Base-by-base conservation (phyloP, 2,329 filamentous ascomycete genomes). In the Hymenoscyphus salicellus region DNA sequence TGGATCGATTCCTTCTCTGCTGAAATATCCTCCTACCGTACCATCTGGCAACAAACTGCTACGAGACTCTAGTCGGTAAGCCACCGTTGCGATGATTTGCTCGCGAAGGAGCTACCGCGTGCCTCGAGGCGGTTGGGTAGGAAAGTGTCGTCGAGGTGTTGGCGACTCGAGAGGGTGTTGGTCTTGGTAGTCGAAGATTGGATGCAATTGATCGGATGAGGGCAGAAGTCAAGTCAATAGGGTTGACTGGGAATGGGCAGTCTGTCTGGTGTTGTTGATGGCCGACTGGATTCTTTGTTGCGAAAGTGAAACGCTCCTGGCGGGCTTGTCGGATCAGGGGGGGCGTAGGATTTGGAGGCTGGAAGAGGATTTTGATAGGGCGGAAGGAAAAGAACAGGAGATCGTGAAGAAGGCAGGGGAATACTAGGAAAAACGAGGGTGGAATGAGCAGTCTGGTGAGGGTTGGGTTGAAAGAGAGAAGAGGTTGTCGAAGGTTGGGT, bases 11-110 rank as follows among this genome's bases (percentile, higher is more conserved):
- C 73, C 73, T 69, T 75, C 71, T 64, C 74, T 71, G 65, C 70
- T 66, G 52, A 73, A 71, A 64, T 74, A 75, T 52, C 73, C 73
- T 73, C 76, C 73, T 77, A 74, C 62, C 75, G 76, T 75, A 52
- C 72, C 69, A 41, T 71, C 72, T 67, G 74, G 75, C 71, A 82
- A 74, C 60, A 81, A 77, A 60, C 79, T 81, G 73, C 79, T 79
- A 73, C 80, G 78, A 43, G 78, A 76, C 63, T 82, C 79, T 70
- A 77, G 77, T 73, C 77, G 76, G 71, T 75, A 78, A 76, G 80
- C 80, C 80, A 82, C 77, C 77, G 72, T 77, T 78, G 77, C 77
- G 78, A 73, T 71, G 66, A 75, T 70, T 46, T 69, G 69, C 72
- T 73, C 73, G 69, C 60, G n/a, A 26, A 56, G 11, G 72, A 56